Conservation (phyloP, 352 stramenopile species). For the Phytopythium montanum region DNA sequence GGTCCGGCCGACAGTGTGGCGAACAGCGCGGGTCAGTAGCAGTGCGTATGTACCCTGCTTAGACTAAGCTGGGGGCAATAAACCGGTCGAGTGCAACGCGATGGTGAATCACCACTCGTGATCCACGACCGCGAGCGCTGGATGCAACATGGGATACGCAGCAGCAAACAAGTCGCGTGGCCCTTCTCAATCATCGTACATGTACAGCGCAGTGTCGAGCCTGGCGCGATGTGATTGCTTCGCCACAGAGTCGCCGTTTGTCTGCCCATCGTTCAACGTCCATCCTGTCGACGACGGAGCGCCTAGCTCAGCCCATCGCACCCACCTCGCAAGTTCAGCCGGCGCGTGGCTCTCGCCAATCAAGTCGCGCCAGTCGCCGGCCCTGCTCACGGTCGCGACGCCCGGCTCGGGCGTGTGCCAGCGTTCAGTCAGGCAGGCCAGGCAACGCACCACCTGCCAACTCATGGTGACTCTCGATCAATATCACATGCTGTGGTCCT, state of each 20-base stretch:
- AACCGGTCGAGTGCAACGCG: not conserved
- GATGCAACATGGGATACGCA: not conserved
- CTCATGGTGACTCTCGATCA: not conserved
- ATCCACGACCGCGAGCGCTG: not conserved
- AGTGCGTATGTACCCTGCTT: not conserved
- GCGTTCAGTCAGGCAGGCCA: not conserved
- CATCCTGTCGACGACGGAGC: not conserved
- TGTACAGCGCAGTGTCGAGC: too few relatives aligned
- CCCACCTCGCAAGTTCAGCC: not conserved
- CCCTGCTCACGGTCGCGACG: not conserved
- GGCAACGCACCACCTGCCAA: not conserved
- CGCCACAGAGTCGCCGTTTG: not conserved
- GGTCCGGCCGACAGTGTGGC: not conserved
- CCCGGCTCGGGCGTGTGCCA: not conserved
- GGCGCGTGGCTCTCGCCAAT: not conserved
- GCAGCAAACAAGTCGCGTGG: not conserved
- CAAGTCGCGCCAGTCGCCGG: not conserved
- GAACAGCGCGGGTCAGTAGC: not conserved
- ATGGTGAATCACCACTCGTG: not conserved
- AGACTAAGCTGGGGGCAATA: not conserved
- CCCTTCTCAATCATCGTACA: slow-evolving; percentile 2
- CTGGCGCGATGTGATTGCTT: not conserved
- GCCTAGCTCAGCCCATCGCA: not conserved
- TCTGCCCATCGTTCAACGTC: not conserved
- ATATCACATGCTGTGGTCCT: not conserved